phyloP scores from a whole-genome alignment of 208 protist genomes.

The Trypanosoma scelopori region DNA sequence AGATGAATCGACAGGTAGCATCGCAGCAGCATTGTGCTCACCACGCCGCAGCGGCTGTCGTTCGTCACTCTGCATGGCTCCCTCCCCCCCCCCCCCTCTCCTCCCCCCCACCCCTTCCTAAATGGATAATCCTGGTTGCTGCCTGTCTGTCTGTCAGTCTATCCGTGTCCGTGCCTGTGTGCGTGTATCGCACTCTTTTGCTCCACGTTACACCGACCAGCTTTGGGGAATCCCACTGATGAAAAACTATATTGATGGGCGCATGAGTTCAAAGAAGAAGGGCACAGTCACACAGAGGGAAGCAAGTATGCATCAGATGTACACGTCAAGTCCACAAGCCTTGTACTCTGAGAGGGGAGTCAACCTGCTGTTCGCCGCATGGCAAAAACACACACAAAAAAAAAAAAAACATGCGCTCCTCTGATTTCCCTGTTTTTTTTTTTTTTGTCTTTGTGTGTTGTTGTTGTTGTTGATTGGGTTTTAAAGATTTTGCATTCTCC shows the following conservation, averaged over 20 bases:
- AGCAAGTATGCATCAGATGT: neutral
- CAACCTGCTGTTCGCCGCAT: too few species aligned
- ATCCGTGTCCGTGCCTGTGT: neutral
- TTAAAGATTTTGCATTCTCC: too few species aligned
- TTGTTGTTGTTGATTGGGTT: too few species aligned
- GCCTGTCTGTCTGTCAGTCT: neutral
- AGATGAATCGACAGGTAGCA: constrained; percentile 50
- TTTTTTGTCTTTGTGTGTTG: too few species aligned
- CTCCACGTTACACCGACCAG: neutral
- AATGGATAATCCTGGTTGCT: neutral
- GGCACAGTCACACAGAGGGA: constrained; percentile 15
- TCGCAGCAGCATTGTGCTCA: constrained; percentile 5
- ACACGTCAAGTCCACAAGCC: neutral
- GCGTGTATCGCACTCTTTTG: neutral
- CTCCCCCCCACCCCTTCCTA: too few species aligned
- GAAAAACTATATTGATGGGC: neutral
- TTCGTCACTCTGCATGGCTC: constrained; percentile 5
- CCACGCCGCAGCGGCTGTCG: constrained; percentile 27
- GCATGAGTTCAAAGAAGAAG: constrained; percentile 16
- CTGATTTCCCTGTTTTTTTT: too few species aligned
- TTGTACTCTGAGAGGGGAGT: too few species aligned
- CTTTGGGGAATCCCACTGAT: neutral
- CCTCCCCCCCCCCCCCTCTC: too few species aligned
- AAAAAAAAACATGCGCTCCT: too few species aligned
- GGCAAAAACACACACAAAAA: too few species aligned